A percentile compares a stretch with the other conserved stretches of the same genome.
Evolutionary conservation across 2,329 filamentous ascomycete genomes (phyloP).

Genomic region (Sarocladium brachiariae): DNA sequence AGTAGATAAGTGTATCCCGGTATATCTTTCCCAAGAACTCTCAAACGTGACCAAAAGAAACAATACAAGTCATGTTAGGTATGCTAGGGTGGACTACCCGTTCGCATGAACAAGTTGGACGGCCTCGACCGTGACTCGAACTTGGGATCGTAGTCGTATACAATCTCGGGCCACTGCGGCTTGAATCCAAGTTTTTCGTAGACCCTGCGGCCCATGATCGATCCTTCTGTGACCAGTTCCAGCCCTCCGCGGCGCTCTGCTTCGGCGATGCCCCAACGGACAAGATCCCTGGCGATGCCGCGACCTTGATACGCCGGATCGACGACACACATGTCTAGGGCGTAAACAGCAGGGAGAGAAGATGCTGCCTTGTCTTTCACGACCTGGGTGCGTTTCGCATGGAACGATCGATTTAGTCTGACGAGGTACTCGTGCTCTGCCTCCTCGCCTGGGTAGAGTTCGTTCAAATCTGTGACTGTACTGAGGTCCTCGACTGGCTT

Average conservation of each 20-base stretch:
- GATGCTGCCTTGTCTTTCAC: slow-evolving; percentile 31
- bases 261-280: slow-evolving; percentile 41
- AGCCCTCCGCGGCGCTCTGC: slow-evolving; percentile 31
- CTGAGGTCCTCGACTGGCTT: slow-evolving; percentile 25
- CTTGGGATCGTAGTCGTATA: slow-evolving; percentile 36
- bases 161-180: slow-evolving; percentile 32
- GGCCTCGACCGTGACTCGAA: slow-evolving; percentile 30
- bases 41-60: no score
- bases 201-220: slow-evolving; percentile 38
- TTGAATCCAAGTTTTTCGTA: slow-evolving; percentile 40
- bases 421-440: slow-evolving; percentile 37
- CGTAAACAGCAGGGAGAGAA: slow-evolving; percentile 38
- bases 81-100: slow-evolving; percentile 11
- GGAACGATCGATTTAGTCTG: slow-evolving; percentile 38
- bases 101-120: slow-evolving; percentile 42
- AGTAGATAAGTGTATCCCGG: no score
- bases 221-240: slow-evolving; percentile 39
- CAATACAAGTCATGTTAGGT: no score
- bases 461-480: slow-evolving; percentile 23
- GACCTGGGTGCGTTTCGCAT: slow-evolving; percentile 34
- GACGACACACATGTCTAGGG: slow-evolving; percentile 44
- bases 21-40: no score
- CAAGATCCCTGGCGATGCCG: slow-evolving; percentile 38
- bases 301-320: slow-evolving; percentile 45
- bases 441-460: slow-evolving; percentile 35